Evolutionary conservation across 352 stramenopile species (phyloP).

Genomic region (Aphanomyces stellatus): DNA sequence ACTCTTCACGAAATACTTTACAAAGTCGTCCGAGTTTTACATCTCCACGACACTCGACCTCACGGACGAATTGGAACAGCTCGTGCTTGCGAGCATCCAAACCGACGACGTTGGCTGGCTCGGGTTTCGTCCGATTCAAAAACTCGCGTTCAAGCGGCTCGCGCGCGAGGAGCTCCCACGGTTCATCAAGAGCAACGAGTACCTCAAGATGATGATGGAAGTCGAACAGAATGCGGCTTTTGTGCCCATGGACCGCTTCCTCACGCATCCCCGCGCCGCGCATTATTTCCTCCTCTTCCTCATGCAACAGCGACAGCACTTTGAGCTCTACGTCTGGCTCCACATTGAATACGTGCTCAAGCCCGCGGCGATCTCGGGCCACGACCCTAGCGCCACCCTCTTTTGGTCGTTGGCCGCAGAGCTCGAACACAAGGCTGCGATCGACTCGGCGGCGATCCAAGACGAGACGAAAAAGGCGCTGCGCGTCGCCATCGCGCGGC

Average conservation of each 20-base stretch:
- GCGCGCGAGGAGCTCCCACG: constrained; percentile 70
- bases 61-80: constrained; percentile 58
- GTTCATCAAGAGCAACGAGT: constrained; percentile 79
- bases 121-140: constrained; percentile 78
- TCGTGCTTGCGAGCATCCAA: constrained; percentile 65
- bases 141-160: constrained; percentile 75
- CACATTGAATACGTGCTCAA: constrained; percentile 83
- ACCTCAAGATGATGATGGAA: constrained; percentile 76
- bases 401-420: constrained; percentile 65
- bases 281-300: constrained; percentile 83
- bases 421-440: constrained; percentile 60
- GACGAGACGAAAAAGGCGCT: constrained; percentile 65
- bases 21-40: constrained; percentile 69
- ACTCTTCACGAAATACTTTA: constrained; percentile 84
- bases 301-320: constrained; percentile 82
- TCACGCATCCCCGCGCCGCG: constrained; percentile 61
- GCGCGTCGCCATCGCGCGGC: constrained; percentile 34
- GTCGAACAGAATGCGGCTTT: constrained; percentile 65
- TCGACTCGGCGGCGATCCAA: constrained; percentile 71
- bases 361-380: constrained; percentile 42
- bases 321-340: constrained; percentile 84
- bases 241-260: constrained; percentile 70
- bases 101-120: constrained; percentile 39
- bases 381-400: constrained; percentile 25
- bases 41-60: constrained; percentile 75